Evolutionary conservation across 148 eudicot genomes (phyloP), one percentile per base, ranked within the genome.

Genomic region (Vaccinium vitisidaea): DNA sequence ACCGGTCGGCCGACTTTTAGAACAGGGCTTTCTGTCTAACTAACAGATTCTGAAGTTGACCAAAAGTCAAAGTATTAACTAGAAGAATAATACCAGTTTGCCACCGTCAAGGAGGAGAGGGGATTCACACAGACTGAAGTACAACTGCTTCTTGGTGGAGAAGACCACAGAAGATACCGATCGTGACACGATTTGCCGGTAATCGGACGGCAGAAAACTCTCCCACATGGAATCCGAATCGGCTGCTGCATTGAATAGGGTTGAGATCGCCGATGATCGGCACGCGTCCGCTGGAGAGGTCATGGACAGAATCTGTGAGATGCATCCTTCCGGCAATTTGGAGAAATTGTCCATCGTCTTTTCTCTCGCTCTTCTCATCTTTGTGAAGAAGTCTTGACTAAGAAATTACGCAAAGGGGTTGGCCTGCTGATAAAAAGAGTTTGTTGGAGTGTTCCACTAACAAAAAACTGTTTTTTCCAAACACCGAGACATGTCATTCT

Each of bases 101-200:
- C 83, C 74, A 8, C 53, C 36, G 23, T 81, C 56, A 12, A 81
- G 71, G 83, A 81, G 75, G 43, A 81, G 50, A 25, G 91, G 91
- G 7, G 80, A 82, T 23, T 86, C 77, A 23, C 75, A 91, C 1
- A 94, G 92, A 16, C 69, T 79, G 77, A 87, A 82, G 54, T 85
- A 93, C 2, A 93, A 81, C 8, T 93, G 83, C 86, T 89, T 93
- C 79, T 87, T 91, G 12, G 89, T 81, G 56, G 56, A 23, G n/a
- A 27, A 4, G 83, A 30, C 79, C 73, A 30, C 11, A 13, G 23
- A 9, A 63, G 83, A 18, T 32, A 69, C 21, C 55, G 89, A 39
- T 92, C 84, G 27, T 80, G 56, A 2, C 1, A 92, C 1, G 48
- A 93, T 32, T 7, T 88, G 85, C 14, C 50, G 78, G 6, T 85